Base-by-base conservation (phyloP, 2,329 filamentous ascomycete genomes). In the Fusarium irregulare region DNA sequence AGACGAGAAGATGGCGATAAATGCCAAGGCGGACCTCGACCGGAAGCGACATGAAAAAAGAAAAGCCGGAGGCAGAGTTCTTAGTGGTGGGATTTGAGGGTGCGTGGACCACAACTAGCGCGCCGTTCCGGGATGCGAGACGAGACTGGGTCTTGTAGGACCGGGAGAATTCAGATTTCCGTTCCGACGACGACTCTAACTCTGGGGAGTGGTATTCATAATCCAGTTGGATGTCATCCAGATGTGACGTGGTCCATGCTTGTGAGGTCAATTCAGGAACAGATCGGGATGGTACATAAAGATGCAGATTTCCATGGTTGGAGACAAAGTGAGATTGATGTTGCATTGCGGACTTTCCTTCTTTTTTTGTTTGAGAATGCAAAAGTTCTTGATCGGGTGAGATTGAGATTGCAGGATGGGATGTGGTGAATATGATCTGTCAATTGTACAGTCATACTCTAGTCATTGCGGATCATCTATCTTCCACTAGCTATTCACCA, bases 21-120 rank as follows among this genome's bases (percentile, higher is more conserved):
- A 71, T 60, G 13, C n/a, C 20, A 11, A 71, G 56, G 12, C 68
- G 50, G 7, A 66, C 47, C 6, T 72, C 68, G 3, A 21, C 18
- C 7, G 68, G 65, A 0, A 71, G 21, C 4, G 21, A 4, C 16
- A 70, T 11, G 10, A 72, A 6, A 11, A 72, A 7, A 11, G 18
- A 44, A 16, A 30, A 6, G 4, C 20, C 32, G 10, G 46, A n/a
- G 18, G 8, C 14, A 21, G 25, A 14, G 25, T 18, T 37, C 18
- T 37, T 40, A 16, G 30, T 28, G 46, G 30, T 47, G 14, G 49
- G n/a, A 41, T 28, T 41, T 20, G 20, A 8, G 4, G 7, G 16
- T 7, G 47, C 20, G 12, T 42, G 20, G 55, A 23, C 32, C 32
- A 16, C 10, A 5, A 23, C 25, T 20, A 60, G 13, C 9, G 37